A percentile compares a stretch with the other conserved stretches of the same genome.
These are phyloP conservation scores for Colletotrichum tropicicola DNA, from an alignment of 2,329 filamentous ascomycete species.

Conservation along the genomic window DNA sequence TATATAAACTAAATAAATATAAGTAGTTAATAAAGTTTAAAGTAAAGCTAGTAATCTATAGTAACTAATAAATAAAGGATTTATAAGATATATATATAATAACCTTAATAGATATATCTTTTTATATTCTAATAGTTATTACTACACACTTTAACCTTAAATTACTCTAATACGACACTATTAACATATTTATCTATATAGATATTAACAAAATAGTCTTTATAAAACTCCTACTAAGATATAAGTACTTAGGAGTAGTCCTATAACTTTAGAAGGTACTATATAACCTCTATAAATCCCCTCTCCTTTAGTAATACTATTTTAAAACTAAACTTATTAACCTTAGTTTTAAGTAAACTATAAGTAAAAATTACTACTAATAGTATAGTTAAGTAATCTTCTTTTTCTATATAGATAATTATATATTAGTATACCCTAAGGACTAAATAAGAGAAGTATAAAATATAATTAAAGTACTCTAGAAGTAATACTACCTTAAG, in stretches of 20 bases:
- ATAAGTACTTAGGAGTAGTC: not conserved
- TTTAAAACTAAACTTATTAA: not conserved
- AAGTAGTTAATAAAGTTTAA: not conserved
- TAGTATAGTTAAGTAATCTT: not conserved
- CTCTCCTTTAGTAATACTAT: not conserved
- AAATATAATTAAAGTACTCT: not conserved
- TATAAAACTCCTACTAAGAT: not conserved
- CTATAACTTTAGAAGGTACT: not conserved
- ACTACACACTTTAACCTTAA: not conserved
- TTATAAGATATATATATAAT: not conserved
- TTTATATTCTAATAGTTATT: not conserved
- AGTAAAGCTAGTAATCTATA: not conserved
- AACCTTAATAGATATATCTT: not conserved
- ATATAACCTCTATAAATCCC: not conserved
- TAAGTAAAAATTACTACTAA: not conserved
- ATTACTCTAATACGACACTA: not conserved
- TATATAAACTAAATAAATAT: not conserved
- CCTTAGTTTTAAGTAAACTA: not conserved
- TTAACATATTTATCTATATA: not conserved
- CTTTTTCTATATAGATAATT: not conserved
- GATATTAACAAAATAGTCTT: not conserved
- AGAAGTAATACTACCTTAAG: not conserved
- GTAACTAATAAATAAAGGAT: not conserved
- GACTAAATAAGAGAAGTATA: not conserved
- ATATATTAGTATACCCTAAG: not conserved